A percentile compares a stretch with the other conserved stretches of the same genome.
These are phyloP conservation scores for Ustanciosporium gigantosporum DNA, from an alignment of 1,284 basidiomycete species.

Conservation along the genomic window DNA sequence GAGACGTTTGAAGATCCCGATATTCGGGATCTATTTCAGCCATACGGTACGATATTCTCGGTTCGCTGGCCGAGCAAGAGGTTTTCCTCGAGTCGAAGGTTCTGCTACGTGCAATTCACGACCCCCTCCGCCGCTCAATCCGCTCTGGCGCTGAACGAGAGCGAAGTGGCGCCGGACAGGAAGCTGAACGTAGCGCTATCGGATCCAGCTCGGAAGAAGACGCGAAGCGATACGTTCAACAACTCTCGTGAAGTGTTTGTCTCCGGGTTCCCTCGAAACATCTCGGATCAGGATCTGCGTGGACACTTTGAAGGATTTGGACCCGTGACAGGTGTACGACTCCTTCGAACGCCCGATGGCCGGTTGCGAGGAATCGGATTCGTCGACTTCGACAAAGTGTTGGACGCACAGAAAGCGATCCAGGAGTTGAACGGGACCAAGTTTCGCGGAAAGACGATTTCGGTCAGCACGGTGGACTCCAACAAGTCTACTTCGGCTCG, in stretches of 20 bases:
- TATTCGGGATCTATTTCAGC: constrained; percentile 74
- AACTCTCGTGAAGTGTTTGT: constrained; percentile 83
- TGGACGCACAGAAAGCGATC: constrained; percentile 56
- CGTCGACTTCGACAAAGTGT: constrained; percentile 73
- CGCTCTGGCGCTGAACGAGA: constrained; percentile 77
- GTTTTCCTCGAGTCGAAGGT: constrained; percentile 83
- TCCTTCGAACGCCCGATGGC: constrained; percentile 74
- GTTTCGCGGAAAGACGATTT: constrained; percentile 46
- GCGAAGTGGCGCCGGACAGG: constrained; percentile 69
- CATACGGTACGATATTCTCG: constrained; percentile 89
- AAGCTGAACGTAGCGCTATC: constrained; percentile 81
- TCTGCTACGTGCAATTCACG: constrained; percentile 91
- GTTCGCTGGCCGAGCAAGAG: constrained; percentile 98
- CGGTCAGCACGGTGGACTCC: constrained; percentile 11
- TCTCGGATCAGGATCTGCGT: constrained; percentile 73
- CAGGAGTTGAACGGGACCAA: constrained; percentile 46
- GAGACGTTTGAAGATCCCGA: constrained; percentile 76
- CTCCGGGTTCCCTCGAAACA: constrained; percentile 76
- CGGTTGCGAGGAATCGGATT: constrained; percentile 86
- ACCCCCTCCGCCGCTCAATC: constrained; percentile 76
- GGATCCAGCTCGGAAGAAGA: constrained; percentile 84
- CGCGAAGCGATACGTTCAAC: constrained; percentile 78
- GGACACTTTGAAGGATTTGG: constrained; percentile 77
- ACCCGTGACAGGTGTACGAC: constrained; percentile 75
- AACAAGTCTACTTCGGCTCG: not conserved